A percentile compares a stretch with the other conserved stretches of the same genome.
Evolutionary conservation across 2,329 filamentous ascomycete genomes (phyloP).

Genomic region (Cadophora sp.): DNA sequence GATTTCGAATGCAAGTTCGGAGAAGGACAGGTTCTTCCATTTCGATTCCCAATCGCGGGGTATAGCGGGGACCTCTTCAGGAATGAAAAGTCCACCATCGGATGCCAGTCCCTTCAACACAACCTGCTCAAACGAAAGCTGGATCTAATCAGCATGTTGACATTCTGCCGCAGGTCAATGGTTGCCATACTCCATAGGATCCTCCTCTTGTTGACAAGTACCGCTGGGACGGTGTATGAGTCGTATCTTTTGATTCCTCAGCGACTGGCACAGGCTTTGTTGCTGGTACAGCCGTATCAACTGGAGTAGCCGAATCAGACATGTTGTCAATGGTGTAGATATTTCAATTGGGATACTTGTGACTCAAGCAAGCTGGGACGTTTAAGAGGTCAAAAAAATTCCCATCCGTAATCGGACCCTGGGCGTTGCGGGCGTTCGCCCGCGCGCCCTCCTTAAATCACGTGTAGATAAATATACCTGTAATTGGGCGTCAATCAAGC

Average conservation of each 20-base stretch:
- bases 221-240: conserved; percentile 59
- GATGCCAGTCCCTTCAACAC: conserved; percentile 22
- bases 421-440: not conserved
- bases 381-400: not conserved
- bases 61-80: conserved; percentile 64
- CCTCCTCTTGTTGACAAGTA: conserved; percentile 69
- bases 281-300: conserved; percentile 35
- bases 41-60: conserved; percentile 67
- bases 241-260: conserved; percentile 34
- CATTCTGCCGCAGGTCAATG: conserved; percentile 45
- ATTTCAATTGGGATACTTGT: not conserved
- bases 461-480: not conserved
- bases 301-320: conserved; percentile 32
- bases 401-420: conserved; percentile 7
- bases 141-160: conserved; percentile 57
- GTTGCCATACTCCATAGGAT: conserved; percentile 61
- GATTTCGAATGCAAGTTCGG: conserved; percentile 83
- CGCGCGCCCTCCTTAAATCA: not conserved
- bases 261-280: conserved; percentile 28
- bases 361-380: not conserved
- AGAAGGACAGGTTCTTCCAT: conserved; percentile 82
- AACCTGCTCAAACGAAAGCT: conserved; percentile 90
- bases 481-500: conserved; percentile 5
- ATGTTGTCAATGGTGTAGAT: conserved; percentile 19
- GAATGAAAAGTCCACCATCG: conserved; percentile 26